Base-by-base conservation (phyloP, 305 asterid genomes). In the Plantago lanceolata region DNA sequence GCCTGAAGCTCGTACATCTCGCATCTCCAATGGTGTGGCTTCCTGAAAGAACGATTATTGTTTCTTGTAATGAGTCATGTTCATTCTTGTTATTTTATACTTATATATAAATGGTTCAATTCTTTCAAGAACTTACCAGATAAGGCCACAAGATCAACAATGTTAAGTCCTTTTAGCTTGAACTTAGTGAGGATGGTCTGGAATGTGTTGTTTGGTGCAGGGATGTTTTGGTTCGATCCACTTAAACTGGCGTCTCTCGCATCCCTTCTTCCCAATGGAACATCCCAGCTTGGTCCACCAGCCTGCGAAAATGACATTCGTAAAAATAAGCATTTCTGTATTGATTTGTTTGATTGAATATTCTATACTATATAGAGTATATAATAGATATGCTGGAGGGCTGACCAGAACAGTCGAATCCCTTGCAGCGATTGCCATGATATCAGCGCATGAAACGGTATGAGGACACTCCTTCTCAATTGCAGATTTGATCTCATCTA, bases 121-220 rank as follows among this genome's bases (percentile, higher is more conserved):
- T 19, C 43, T 20, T 45, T 49, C 6, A 26, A 47, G 29, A 14
- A 8, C 3, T 62, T 76, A 90, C 95, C 98, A 0, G 98, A 91
- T 59, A 91, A 75, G n/a, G 98, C 89, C 0, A 91, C 96, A 9
- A 91, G 86, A 72, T 91, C 98, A 59, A 89, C 86, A 74, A 88
- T 61, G 83, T 88, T 67, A 31, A 91, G 78, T 44, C 96, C 96
- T 74, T 88, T 68, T 14, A 76, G 66, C 79, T 86, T 82, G 68
- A 91, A 91, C 53, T 88, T 91, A 3, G 95, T 85, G 65, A 88
- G 90, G 47, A 91, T 88, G 26, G 94, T 85, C 62, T 82, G 86
- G 68, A 91, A 91, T 35, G 98, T 91, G 81, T 82, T 86, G 81
- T 82, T 91, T 55, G 96, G 98, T 31, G 95, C 95, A 65, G 98